Evolutionary conservation across 176 grass and related monocot genomes (phyloP).

Genomic region (Echinochloa phyllopogon): DNA sequence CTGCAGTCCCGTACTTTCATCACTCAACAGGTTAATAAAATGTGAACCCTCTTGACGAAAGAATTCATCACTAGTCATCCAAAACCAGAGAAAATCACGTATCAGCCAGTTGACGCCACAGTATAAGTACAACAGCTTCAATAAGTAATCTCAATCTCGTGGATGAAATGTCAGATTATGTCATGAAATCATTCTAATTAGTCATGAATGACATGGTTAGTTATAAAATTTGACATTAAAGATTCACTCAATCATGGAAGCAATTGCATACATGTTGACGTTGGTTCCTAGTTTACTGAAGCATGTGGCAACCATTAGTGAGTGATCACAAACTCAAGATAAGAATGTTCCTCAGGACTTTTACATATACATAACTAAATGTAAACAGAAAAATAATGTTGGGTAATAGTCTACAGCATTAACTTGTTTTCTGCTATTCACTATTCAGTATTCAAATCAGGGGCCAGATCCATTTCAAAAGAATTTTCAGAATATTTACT

Average conservation of each 20-base stretch:
- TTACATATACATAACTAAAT: constrained; percentile 5
- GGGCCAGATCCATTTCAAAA: background rate
- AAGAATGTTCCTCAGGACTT: background rate
- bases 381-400: constrained; percentile 1
- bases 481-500: background rate
- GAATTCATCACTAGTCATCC: background rate
- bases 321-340: constrained; percentile 27
- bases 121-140: constrained; percentile 10
- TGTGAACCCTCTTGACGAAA: constrained; percentile 33
- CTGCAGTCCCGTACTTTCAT: constrained; percentile 8
- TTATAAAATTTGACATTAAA: background rate
- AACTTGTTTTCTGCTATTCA: constrained; percentile 3
- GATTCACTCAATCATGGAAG: background rate
- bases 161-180: background rate
- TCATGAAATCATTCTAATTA: constrained; percentile 16
- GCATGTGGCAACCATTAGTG: constrained; percentile 1
- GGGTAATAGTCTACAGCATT: background rate
- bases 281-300: constrained; percentile 6
- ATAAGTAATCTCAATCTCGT: background rate
- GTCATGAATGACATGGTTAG: background rate
- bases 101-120: background rate
- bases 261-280: background rate
- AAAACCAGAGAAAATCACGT: constrained; percentile 20
- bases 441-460: background rate
- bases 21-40: constrained; percentile 26